Base-by-base conservation (phyloP, 768 basidiomycete species). In the Xerocomus potaroensis region DNA sequence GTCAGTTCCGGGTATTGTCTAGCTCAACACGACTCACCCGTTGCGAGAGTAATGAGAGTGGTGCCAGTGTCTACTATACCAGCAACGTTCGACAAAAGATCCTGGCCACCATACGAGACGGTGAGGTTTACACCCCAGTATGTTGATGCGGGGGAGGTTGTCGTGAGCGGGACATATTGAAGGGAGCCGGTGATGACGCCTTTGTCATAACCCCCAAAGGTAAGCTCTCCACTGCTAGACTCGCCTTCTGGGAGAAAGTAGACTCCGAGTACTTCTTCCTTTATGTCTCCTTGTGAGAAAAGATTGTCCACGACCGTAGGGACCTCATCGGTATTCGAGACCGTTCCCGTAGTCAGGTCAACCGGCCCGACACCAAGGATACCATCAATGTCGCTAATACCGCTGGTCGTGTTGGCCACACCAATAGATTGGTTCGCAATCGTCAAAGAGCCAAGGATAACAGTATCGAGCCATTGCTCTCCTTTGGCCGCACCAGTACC, bases 271-370 rank as follows among this genome's bases (percentile, higher is more conserved):
- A 59, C 49, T 18, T 60, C 49, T 3, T 50, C 26, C 7, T 19
- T 33, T 38, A 70, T 69, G 3, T 44, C 32, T 23, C 62, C 59
- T 46, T 65, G 62, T n/a, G 35, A 38, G 50, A 51, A 63, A 1
- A 69, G 63, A 41, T 63, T 68, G 57, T 70, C 66, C 16, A 56
- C 61, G 4, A 71, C 66, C n/a, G 69, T 71, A 8, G 64, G 60
- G n/a, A 67, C 49, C 6, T 8, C 4, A 8, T 16, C n/a, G 3
- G 37, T 19, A 40, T 48, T 42, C 16, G 34, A 32, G 5, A 62
- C 38, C n/a, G 55, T 61, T 38, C 58, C 61, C 1, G 42, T 18
- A 1, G 69, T 70, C 21, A 72, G 53, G 43, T 57, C 63, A 7
- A 45, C 41, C 3, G 71, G 71, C 10, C 70, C 62, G 26, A 51